Conservation (phyloP, 805 yeast genomes). For the Cyberlindnera xylosilytica region DNA sequence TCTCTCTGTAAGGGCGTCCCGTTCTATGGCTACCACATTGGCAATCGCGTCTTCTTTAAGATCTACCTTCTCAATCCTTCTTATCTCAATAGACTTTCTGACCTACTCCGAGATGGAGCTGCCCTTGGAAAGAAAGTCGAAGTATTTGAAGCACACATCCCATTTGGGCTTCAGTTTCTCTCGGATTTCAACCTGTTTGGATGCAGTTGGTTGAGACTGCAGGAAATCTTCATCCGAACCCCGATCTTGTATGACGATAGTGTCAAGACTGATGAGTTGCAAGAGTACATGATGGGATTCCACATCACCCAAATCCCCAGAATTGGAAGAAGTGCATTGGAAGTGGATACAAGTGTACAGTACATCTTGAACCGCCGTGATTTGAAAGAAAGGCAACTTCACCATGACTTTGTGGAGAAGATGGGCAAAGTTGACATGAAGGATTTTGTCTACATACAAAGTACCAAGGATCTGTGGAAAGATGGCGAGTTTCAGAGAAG, state of each 20-base stretch:
- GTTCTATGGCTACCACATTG: constrained; percentile 78
- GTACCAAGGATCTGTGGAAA: constrained; percentile 55
- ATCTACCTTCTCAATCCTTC: constrained; percentile 64
- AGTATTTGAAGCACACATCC: constrained; percentile 78
- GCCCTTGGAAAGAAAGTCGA: constrained; percentile 39
- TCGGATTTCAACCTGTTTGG: constrained; percentile 83
- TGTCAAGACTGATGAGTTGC: constrained; percentile 31
- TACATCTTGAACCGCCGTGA: constrained; percentile 54
- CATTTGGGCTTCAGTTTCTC: constrained; percentile 71
- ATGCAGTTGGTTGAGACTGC: constrained; percentile 68
- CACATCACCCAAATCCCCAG: constrained; percentile 36
- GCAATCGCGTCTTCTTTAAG: constrained; percentile 63
- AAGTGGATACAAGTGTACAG: constrained; percentile 65
- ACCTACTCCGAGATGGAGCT: constrained; percentile 42
- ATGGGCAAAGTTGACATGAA: constrained; percentile 12
- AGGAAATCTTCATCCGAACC: constrained; percentile 47
- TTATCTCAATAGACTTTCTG: constrained; percentile 51
- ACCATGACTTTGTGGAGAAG: constrained; percentile 45
- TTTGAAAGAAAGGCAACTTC: constrained; percentile 44
- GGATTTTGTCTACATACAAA: constrained; percentile 32
- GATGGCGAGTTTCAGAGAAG: constrained; percentile 55
- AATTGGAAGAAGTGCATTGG: constrained; percentile 62
- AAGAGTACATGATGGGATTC: constrained; percentile 30
- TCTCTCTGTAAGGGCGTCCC: constrained; percentile 71
- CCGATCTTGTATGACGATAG: constrained; percentile 45